Base-by-base conservation (phyloP, 1,284 basidiomycete species). In the Malassezia dermatis region DNA sequence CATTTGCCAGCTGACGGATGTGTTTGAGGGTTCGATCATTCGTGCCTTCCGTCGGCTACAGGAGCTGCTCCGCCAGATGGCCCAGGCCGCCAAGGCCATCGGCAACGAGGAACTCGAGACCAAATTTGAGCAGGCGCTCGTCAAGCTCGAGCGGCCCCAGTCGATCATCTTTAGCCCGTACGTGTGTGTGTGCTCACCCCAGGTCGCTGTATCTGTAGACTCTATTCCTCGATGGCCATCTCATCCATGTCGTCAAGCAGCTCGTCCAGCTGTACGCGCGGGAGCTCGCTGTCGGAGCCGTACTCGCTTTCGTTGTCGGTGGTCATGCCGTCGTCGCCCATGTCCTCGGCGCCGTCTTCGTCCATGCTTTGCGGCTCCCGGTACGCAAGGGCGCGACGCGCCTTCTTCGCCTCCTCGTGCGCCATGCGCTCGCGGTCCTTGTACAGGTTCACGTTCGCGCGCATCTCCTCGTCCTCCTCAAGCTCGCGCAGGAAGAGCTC, bases 1-100 rank as follows among this genome's bases (percentile, higher is more conserved):
- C 35, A 90, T 95, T 58, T 90, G 88, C 81, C 94, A 95, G 86
- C 79, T 90, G 69, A 93, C 91, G 1, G 93, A 95, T 75, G 86
- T 91, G 55, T 98, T 98, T 66, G 94, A 98, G 72, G 93, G 93
- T 34, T 89, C 84, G 54, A 63, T 75, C 48, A 75, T 75, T 57
- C 85, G 93, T 53, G 89, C 89, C 6, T 95, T 98, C 79, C 80
- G 94, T 47, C 83, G 94, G 11, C 77, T 98, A 27, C 88, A 91
- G 60, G 94, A 98, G 77, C 81, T 98, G 31, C 80, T 98, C 26
- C 82, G 93, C 35, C 94, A 98, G 77, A 94, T 98, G 90, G 83
- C 84, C 5, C 82, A 85, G 68, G 93, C 93, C 0, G 88, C 91
- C 1, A 89, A 90, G 69, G 93, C 94, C 12, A 96, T 96, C 60